Evolutionary conservation across 148 eudicot species (phyloP), one percentile per base, ranked within the genome.

Genomic region (Pharnaceum exiguum): DNA sequence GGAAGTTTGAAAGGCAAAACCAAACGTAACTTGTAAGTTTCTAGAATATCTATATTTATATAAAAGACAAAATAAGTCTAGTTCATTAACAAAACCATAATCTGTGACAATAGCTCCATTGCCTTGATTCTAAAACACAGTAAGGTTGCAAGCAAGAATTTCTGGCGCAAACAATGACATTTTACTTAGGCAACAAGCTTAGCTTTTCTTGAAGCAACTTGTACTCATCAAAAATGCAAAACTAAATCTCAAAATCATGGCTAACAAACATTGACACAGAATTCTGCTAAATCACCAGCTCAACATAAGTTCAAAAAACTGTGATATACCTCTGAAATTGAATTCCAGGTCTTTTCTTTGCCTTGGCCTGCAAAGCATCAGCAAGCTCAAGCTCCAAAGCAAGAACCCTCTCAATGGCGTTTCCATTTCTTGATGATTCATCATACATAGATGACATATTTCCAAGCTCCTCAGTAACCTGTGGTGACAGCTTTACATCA

Each of bases 371-470:
- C 59, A 86, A 71, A 53, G 96, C 77, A 67, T 89, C 96, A 32
- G 99, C 99, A 46, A 93, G 99, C 79, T 93, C 99, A 51, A 93
- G 62, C 70, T 88, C 99, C 80, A 93, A 66, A 39, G 99, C 99
- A 57, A 93, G 94, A 18, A 86, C 94, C 80, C 99, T 78, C 58
- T 89, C 99, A 26, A 93, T 66, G 25, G 99, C 82, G 67, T 86
- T 81, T 40, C 90, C 98, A 71, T 69, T 69, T 62, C 74, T 75
- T 13, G 86, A 60, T 38, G 78, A 76, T 39, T 79, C 84, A 37
- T 71, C 57, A 49, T 70, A 83, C 32, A 56, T 45, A 29, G 96
- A 87, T 53, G 84, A 93, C 65, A 82, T 74, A 62, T 66, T 77
- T 57, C 80, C 62, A 39, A 93, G 74, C 76, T 89, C 91, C 77